These are phyloP conservation scores for Candida hungchunana DNA, from an alignment of 805 yeast genomes.

Conservation along the genomic window DNA sequence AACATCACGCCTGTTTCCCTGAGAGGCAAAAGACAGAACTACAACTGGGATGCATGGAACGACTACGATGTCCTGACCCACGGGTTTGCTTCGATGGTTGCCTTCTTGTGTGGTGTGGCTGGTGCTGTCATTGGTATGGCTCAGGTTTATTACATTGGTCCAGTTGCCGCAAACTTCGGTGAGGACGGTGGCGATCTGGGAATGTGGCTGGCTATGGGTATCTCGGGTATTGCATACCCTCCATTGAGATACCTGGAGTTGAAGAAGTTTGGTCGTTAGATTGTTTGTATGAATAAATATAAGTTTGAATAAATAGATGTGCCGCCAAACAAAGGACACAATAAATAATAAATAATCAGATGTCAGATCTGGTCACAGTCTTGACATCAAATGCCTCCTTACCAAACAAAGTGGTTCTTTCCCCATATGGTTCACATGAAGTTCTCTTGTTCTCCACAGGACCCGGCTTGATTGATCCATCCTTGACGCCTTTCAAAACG, in stretches of 20 bases:
- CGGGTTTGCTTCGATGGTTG: slow-evolving; percentile 65
- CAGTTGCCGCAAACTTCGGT: slow-evolving; percentile 62
- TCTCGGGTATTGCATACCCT: slow-evolving; percentile 64
- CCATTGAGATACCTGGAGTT: slow-evolving; percentile 61
- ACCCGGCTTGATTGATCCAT: slow-evolving; percentile 62
- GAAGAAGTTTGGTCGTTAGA: slow-evolving; percentile 44
- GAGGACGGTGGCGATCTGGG: slow-evolving; percentile 76
- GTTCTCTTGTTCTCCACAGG: slow-evolving; percentile 60
- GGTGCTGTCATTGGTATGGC: slow-evolving; percentile 89
- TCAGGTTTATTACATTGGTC: slow-evolving; percentile 81
- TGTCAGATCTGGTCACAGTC: slow-evolving; percentile 67
- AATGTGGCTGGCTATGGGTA: slow-evolving; percentile 72
- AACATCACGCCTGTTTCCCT: slow-evolving; percentile 6
- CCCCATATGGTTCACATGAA: slow-evolving; percentile 74
- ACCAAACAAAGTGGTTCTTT: slow-evolving; percentile 55
- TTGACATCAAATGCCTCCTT: slow-evolving; percentile 67
- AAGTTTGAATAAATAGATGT: too few species aligned
- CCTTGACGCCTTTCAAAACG: slow-evolving; percentile 57
- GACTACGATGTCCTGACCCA: slow-evolving; percentile 53
- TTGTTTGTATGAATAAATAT: not conserved
- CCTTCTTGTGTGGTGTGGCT: slow-evolving; percentile 66
- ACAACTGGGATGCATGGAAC: slow-evolving; percentile 77
- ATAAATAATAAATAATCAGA: slow-evolving; percentile 31
- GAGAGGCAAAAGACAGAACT: slow-evolving; percentile 37
- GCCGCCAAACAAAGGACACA: too few species aligned